Conservation (phyloP, 768 basidiomycete species). For the Lyophyllum decastes region DNA sequence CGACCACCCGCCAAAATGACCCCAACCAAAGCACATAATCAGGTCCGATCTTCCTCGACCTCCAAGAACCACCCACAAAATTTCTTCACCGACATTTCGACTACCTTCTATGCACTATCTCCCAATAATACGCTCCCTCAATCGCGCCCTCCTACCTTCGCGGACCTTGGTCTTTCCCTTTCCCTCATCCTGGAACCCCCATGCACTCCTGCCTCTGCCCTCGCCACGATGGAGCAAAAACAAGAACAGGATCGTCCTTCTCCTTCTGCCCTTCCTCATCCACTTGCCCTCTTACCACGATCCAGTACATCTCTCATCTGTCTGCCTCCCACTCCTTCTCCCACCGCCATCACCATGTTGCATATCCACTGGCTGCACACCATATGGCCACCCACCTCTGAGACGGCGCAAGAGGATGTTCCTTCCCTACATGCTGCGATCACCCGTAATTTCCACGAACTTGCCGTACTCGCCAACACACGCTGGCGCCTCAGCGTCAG, state of each 20-base stretch:
- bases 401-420: constrained; percentile 24
- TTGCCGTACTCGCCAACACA: constrained; percentile 58
- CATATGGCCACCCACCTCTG: constrained; percentile 36
- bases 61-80: constrained; percentile 21
- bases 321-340: constrained; percentile 44
- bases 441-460: constrained; percentile 67
- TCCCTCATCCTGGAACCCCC: constrained; percentile 35
- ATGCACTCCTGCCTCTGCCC: constrained; percentile 13
- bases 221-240: constrained; percentile 10
- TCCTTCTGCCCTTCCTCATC: constrained; percentile 22
- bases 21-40: constrained; percentile 13
- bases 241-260: not conserved
- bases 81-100: constrained; percentile 46
- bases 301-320: constrained; percentile 61
- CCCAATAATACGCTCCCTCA: constrained; percentile 44
- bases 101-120: constrained; percentile 52
- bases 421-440: constrained; percentile 51
- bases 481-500: constrained; percentile 52
- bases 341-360: constrained; percentile 51
- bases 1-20: constrained; percentile 15
- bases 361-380: constrained; percentile 60
- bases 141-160: constrained; percentile 31
- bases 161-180: constrained; percentile 35
- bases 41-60: constrained; percentile 22
- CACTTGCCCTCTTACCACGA: constrained; percentile 52